Evolutionary conservation across 2,329 filamentous ascomycete species (phyloP).

Genomic region (Colletotrichum liriopes): DNA sequence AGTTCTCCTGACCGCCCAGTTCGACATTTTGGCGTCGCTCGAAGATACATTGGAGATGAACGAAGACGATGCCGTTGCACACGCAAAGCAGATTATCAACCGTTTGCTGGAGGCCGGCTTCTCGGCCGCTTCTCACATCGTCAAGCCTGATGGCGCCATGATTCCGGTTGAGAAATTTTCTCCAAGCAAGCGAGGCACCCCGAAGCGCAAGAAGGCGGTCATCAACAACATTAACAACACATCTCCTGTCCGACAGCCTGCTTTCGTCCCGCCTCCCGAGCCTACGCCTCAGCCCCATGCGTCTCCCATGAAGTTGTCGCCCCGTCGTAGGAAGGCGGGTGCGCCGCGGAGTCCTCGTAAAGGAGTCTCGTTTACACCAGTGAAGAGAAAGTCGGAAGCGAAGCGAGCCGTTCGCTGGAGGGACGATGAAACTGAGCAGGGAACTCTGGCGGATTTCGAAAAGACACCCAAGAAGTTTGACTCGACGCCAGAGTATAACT

Average conservation of each 20-base stretch:
- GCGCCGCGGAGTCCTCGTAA: conserved; percentile 66
- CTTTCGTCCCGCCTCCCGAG: conserved; percentile 54
- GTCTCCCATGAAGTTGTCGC: conserved; percentile 83
- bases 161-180: conserved; percentile 77
- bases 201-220: conserved; percentile 77
- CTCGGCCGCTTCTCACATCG: conserved; percentile 82
- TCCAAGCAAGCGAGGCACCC: conserved; percentile 80
- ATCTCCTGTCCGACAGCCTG: conserved; percentile 63
- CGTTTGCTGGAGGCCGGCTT: conserved; percentile 85
- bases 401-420: conserved; percentile 92
- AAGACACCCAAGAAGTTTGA: conserved; percentile 84
- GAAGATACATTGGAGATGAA: conserved; percentile 86
- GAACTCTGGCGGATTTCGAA: conserved; percentile 89
- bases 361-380: conserved; percentile 84
- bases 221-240: conserved; percentile 56
- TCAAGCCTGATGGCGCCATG: conserved; percentile 86
- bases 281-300: conserved; percentile 46
- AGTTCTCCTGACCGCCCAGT: conserved; percentile 88
- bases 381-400: conserved; percentile 79
- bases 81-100: conserved; percentile 83
- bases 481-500: conserved; percentile 68
- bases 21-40: conserved; percentile 89
- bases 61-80: conserved; percentile 85
- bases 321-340: conserved; percentile 82
- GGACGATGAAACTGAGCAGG: conserved; percentile 87